Conservation (phyloP, 441 rosid species). For the Euphorbia corollata region DNA sequence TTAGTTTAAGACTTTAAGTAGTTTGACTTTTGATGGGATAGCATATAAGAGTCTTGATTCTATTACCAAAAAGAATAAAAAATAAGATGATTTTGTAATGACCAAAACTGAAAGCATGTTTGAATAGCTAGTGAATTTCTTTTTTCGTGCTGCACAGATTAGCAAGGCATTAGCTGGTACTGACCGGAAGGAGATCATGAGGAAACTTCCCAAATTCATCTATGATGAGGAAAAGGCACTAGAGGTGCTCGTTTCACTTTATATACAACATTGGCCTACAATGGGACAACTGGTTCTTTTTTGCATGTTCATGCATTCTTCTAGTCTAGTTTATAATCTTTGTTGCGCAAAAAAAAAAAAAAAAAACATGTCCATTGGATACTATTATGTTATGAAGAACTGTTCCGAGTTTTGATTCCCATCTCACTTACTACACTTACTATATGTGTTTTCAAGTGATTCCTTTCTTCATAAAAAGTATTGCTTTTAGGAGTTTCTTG, state of each 20-base stretch:
- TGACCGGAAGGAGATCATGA: constrained; percentile 77
- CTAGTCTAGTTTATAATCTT: background rate
- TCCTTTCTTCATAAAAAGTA: background rate
- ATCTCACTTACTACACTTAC: no score
- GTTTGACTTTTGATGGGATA: constrained; percentile 5
- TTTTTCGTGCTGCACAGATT: constrained; percentile 40
- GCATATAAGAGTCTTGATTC: background rate
- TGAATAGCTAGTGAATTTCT: constrained; percentile 6
- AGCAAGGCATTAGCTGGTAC: constrained; percentile 82
- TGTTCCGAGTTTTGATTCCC: background rate
- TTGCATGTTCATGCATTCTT: background rate
- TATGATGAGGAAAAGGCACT: constrained; percentile 89
- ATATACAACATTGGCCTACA: no score
- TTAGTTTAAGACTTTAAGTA: background rate
- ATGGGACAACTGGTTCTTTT: background rate
- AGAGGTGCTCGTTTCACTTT: constrained; percentile 47
- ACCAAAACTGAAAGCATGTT: background rate
- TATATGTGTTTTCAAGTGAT: background rate
- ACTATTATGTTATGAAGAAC: background rate
- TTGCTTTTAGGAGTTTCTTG: background rate
- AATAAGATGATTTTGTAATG: background rate
- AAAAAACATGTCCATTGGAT: background rate
- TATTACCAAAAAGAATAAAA: no score
- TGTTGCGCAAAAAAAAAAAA: no score
- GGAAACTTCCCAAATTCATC: constrained; percentile 84